These are phyloP conservation scores for Yamadazyma dushanensis DNA, from an alignment of 1,139 yeast genomes.

Conservation along the genomic window DNA sequence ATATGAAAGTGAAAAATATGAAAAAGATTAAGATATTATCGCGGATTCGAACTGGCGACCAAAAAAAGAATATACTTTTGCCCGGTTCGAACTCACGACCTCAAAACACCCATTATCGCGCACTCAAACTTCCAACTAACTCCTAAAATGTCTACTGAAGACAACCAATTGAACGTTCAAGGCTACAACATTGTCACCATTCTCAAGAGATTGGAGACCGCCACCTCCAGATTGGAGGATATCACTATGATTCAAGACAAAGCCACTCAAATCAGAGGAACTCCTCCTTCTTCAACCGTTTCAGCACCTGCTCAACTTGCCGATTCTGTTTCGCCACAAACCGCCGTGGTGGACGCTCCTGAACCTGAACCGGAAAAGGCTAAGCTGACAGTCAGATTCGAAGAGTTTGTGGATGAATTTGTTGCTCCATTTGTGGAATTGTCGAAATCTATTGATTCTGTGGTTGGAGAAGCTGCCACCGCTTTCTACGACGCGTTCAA, in stretches of 20 bases:
- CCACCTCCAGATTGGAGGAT: slow-evolving; percentile 90
- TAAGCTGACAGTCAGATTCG: slow-evolving; percentile 53
- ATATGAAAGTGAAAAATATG: too few species aligned
- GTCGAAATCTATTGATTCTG: slow-evolving; percentile 62
- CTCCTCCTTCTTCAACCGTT: slow-evolving; percentile 5
- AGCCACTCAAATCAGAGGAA: slow-evolving; percentile 9
- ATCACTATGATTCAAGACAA: slow-evolving; percentile 73
- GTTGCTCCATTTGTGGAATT: slow-evolving; percentile 61
- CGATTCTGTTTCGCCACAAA: slow-evolving; percentile 1
- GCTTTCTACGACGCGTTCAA: slow-evolving; percentile 58
- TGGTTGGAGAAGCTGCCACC: slow-evolving; percentile 62
- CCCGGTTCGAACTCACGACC: too few species aligned
- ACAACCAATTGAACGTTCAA: slow-evolving; percentile 61
- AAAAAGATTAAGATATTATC: too few species aligned
- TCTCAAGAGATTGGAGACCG: slow-evolving; percentile 85
- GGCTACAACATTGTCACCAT: slow-evolving; percentile 82
- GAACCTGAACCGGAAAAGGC: slow-evolving; percentile 29
- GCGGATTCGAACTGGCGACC: too few species aligned
- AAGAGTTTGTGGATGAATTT: slow-evolving; percentile 48
- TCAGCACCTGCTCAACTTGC: slow-evolving; percentile 15
- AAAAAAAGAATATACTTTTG: too few species aligned
- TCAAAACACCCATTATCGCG: too few species aligned
- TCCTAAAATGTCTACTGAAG: slow-evolving; percentile 42
- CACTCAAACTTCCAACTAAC: too few species aligned
- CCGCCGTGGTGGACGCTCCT: slow-evolving; percentile 9